A percentile compares a stretch with the other conserved stretches of the same genome.
Conservation (phyloP, 2,329 filamentous ascomycete genomes). For the Hypoxylon sp. region DNA sequence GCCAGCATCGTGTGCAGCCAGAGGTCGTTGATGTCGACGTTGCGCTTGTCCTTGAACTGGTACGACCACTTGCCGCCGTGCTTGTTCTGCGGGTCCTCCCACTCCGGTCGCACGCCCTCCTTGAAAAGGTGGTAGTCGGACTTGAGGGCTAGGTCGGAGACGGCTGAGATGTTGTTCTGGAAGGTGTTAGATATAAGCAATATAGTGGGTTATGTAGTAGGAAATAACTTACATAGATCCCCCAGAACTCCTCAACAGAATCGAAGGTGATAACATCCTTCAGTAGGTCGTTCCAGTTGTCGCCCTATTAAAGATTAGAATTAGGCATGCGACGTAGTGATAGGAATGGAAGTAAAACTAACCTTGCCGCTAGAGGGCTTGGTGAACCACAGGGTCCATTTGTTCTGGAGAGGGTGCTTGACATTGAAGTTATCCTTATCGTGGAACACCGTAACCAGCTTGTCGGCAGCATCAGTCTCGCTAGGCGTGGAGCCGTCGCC, state of each 20-base stretch:
- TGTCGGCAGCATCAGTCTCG: conserved; percentile 57
- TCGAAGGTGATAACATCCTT: conserved; percentile 99
- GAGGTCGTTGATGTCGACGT: conserved; percentile 88
- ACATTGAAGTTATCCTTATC: conserved; percentile 99
- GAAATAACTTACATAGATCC: conserved; percentile 82
- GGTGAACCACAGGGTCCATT: conserved; percentile 99
- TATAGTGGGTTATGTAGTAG: conserved; percentile 12
- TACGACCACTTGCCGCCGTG: conserved; percentile 99
- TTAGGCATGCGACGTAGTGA: conserved; percentile 14
- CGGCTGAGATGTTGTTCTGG: conserved; percentile 98
- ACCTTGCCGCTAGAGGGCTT: conserved; percentile 97
- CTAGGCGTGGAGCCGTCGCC: conserved; percentile 62
- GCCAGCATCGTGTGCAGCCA: conserved; percentile 98
- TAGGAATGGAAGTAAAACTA: conserved; percentile 40
- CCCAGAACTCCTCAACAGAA: conserved; percentile 99
- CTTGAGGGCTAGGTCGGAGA: conserved; percentile 94
- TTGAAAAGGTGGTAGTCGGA: conserved; percentile 99
- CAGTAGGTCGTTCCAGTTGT: conserved; percentile 98
- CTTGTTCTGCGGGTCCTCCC: conserved; percentile 99
- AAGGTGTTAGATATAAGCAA: conserved; percentile 19
- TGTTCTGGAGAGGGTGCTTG: conserved; percentile 97
- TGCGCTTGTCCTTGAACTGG: conserved; percentile 95
- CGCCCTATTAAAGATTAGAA: conserved; percentile 67
- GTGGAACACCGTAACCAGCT: conserved; percentile 93
- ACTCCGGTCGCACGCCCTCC: conserved; percentile 93